Conservation (phyloP, 2,329 filamentous ascomycete genomes). For the Cryphonectria japonica region DNA sequence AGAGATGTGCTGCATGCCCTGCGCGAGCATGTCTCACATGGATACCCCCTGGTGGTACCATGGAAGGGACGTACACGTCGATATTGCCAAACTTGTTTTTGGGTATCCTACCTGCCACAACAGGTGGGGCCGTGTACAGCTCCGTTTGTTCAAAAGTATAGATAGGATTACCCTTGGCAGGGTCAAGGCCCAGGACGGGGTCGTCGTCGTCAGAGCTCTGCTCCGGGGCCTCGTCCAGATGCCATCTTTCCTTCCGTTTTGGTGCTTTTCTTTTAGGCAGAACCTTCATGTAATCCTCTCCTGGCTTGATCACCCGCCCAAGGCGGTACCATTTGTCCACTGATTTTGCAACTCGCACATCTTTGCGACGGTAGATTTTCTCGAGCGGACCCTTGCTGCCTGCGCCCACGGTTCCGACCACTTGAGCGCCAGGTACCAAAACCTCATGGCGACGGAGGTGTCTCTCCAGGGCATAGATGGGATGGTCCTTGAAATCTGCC, state of each 20-base stretch:
- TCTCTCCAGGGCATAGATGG: conserved; percentile 79
- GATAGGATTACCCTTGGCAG: conserved; percentile 56
- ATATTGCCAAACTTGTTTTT: conserved; percentile 95
- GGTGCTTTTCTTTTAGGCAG: conserved; percentile 54
- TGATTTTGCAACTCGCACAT: conserved; percentile 78
- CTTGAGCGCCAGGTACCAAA: conserved; percentile 68
- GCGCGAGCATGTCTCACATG: conserved; percentile 70
- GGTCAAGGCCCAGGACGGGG: conserved; percentile 46
- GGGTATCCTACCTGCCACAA: conserved; percentile 75
- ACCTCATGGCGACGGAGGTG: conserved; percentile 86
- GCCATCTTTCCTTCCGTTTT: conserved; percentile 31
- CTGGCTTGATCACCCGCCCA: conserved; percentile 76
- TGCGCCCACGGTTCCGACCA: conserved; percentile 77
- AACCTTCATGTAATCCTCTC: conserved; percentile 83
- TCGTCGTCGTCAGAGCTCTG: conserved; percentile 51
- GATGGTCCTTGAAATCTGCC: conserved; percentile 85
- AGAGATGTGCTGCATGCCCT: conserved; percentile 70
- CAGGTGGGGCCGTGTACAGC: conserved; percentile 74
- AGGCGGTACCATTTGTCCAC: conserved; percentile 90
- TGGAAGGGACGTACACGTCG: conserved; percentile 87
- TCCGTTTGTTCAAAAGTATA: conserved; percentile 70
- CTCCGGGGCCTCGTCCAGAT: conserved; percentile 41
- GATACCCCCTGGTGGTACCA: conserved; percentile 82
- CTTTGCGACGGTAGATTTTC: conserved; percentile 77
- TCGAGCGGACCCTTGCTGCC: conserved; percentile 69